Base-by-base conservation (phyloP, 345 rosid genomes). In the Populus tremula region DNA sequence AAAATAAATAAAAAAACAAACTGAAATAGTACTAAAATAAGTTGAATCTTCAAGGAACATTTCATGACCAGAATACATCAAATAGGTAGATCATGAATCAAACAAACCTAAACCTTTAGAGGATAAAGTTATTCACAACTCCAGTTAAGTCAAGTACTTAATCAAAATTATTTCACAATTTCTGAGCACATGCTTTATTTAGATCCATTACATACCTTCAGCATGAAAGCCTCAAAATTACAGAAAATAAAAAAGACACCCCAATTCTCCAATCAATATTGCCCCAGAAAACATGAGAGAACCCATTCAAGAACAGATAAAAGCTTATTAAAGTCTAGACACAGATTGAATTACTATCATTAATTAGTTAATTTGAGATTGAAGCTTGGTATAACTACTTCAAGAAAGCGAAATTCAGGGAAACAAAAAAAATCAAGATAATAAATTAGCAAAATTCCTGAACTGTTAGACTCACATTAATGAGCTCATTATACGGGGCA, bases 401-500 rank as follows among this genome's bases (percentile, higher is more conserved):
- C 23, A 73, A 35, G 7, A 73, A 36, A 50, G 29, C 65, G 14
- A 27, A 71, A 61, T 5, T 11, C 17, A 38, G 35, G 10, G 69
- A 49, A 0, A 27, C 17, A 27, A 56, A 29, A 16, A 0, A 4
- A 35, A 29, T 33, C 36, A 17, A 65, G 35, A 16, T 16, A 16
- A 33, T 8, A 18, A 29, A 72, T 1, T 8, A 41, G 39, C 67
- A 45, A 5, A 65, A 11, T 35, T 62, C 39, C 0, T 39, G 33
- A 66, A 65, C 6, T 13, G 47, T 65, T 27, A 68, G 16, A 70
- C 85, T 88, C 74, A 94, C 98, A 79, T 93, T 91, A 83, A 95
- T 83, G 68, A 95, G 94, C 82, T 89, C 89, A 41, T 87, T 92
- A 76, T 88, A 88, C 1, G 98, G 98, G n/a, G 89, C 98, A 81